Evolutionary conservation across 208 protist species (phyloP).

Genomic region (Trypanosoma cruzi): DNA sequence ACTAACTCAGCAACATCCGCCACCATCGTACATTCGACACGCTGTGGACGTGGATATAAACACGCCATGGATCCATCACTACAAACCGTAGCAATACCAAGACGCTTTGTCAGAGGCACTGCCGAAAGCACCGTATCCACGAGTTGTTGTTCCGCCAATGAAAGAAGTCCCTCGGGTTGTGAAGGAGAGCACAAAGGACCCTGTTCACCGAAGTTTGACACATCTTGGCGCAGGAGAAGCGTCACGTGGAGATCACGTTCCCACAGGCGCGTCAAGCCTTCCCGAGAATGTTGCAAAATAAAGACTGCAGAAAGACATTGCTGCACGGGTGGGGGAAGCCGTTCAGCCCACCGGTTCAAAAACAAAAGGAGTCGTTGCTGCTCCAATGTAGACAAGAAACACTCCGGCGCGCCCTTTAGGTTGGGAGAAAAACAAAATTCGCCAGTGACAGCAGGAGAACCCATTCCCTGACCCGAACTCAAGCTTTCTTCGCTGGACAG

Average conservation of each 20-base stretch:
- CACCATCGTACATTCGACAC: slow-evolving; percentile 6
- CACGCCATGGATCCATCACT: slow-evolving; percentile 16
- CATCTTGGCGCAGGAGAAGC: slow-evolving; percentile 48
- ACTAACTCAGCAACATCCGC: neutral
- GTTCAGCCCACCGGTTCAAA: slow-evolving; percentile 58
- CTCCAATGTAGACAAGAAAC: slow-evolving; percentile 73
- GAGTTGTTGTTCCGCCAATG: slow-evolving; percentile 65
- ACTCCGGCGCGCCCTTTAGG: slow-evolving; percentile 19
- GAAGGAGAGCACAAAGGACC: slow-evolving; percentile 65
- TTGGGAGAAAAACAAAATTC: slow-evolving; percentile 29
- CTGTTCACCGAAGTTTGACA: slow-evolving; percentile 41
- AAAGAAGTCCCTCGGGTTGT: slow-evolving; percentile 56
- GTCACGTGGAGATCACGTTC: slow-evolving; percentile 44
- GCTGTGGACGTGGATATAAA: slow-evolving; percentile 22
- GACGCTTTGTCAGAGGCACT: slow-evolving; percentile 44
- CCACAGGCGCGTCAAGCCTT: slow-evolving; percentile 14
- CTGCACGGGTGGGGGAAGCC: slow-evolving; percentile 46
- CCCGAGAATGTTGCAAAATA: slow-evolving; percentile 46
- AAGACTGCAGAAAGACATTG: slow-evolving; percentile 41
- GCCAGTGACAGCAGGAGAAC: neutral
- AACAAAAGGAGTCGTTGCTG: slow-evolving; percentile 61
- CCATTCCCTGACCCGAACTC: neutral
- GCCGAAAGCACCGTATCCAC: slow-evolving; percentile 63
- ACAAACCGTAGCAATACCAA: slow-evolving; percentile 52
- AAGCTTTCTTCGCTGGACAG: neutral